Evolutionary conservation across 2,329 filamentous ascomycete genomes (phyloP), one percentile per base, ranked within the genome.

Genomic region (Teratosphaeria epicoccoides): DNA sequence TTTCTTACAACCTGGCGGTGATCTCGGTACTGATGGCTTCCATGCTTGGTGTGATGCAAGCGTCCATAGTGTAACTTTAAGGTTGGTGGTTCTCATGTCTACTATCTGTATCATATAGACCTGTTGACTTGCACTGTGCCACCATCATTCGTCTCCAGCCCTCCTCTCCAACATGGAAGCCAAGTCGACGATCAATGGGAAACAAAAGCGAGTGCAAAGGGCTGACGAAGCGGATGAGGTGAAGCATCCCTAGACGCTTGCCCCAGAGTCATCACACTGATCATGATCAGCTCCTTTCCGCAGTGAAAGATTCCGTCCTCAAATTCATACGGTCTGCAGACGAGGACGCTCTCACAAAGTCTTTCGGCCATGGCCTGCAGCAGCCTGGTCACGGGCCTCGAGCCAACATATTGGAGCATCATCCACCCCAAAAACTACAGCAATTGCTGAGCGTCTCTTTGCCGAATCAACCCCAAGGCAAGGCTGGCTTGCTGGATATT

Each of bases 261-360:
- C 24, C 12, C 5, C 24, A 48, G 33, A 7, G 14, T 7, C 4
- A 24, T 17, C 6, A 24, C 12, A 2, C 43, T 46, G n/a, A 24
- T 9, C 23, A 12, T 52, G 11, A 23, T 23, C 58, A 89, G 85
- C 77, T 89, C 46, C 76, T 89, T 47, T 73, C 78, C 51, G 79
- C 84, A 3, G 79, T 90, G 47, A 79, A 84, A 68, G 71, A 75
- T 7, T 74, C 88, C 50, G 78, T 90, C 52, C 71, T 88, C 20
- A 82, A 83, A 0, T 89, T 85, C 67, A 81, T 91, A 60, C 76
- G 73, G 55, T 73, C 77, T n/a, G 84, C 86, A 40, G 85, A 90
- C 68, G 75, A 83, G 51, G 73, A 78, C 61, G 78, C 82, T 20
- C 72, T 76, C 2, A 64, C 70, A 6, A 73, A 82, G 77, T 59